A percentile compares a stretch with the other conserved stretches of the same genome.
Conservation (phyloP, 768 basidiomycete species). For the Lactifluus hygrophoroides region DNA sequence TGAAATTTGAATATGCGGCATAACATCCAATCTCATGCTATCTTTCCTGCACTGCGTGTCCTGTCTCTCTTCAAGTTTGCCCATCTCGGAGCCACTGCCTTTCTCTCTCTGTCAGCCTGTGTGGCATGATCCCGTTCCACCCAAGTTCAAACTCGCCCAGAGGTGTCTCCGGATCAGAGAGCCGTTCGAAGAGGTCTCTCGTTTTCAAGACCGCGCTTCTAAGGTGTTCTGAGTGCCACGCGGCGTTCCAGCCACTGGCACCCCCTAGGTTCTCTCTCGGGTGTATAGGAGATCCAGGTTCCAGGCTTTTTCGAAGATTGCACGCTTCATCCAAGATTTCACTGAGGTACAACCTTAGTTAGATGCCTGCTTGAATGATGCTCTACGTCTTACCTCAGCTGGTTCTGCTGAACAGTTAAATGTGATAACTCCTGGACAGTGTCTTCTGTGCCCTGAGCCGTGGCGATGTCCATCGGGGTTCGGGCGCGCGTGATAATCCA, state of each 20-base stretch:
- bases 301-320: not conserved
- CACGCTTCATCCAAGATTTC: not conserved
- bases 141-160: slow-evolving; percentile 3
- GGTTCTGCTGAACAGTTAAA: not conserved
- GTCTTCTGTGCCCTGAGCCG: not conserved
- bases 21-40: too few species aligned
- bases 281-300: not conserved
- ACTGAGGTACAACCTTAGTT: not conserved
- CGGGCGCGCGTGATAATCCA: not conserved
- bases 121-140: slow-evolving; percentile 11
- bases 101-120: not conserved
- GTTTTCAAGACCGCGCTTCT: not conserved
- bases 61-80: too few species aligned
- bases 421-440: slow-evolving; percentile 4
- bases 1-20: too few species aligned
- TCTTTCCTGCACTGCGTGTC: too few species aligned
- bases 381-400: not conserved
- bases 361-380: not conserved
- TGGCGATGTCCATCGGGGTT: not conserved
- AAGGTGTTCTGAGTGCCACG: not conserved
- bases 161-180: not conserved
- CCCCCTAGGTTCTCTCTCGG: not conserved
- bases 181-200: not conserved
- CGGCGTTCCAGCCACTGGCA: not conserved
- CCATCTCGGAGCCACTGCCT: too few species aligned